phyloP scores from a whole-genome alignment of 148 eudicot species.

The Fagopyrum tataricum region DNA sequence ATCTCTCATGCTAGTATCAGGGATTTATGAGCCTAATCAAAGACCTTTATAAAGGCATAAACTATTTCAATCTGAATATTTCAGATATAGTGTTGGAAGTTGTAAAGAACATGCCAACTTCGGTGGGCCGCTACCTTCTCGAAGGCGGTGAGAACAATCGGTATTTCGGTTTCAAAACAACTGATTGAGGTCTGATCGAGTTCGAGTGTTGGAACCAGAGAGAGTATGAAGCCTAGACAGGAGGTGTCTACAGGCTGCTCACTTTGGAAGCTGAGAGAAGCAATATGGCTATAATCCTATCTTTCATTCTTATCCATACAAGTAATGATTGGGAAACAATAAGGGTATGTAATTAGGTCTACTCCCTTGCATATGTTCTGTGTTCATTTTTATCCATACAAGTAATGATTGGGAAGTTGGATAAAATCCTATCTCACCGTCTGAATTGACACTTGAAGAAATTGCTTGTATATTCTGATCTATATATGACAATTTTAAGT shows the following conservation, averaged over 20 bases:
- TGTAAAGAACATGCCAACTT: constrained; percentile 73
- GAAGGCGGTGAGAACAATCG: constrained; percentile 70
- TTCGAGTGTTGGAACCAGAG: constrained; percentile 80
- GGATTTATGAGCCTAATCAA: constrained; percentile 64
- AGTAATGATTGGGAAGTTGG: too few species aligned
- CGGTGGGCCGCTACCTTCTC: constrained; percentile 90
- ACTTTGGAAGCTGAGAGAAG: constrained; percentile 51
- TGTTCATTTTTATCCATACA: too few species aligned
- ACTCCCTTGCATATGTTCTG: too few species aligned
- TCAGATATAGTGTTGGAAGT: constrained; percentile 85
- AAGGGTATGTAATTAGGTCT: too few species aligned
- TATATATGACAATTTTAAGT: too few species aligned
- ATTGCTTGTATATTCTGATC: too few species aligned
- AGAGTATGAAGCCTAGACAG: constrained; percentile 84
- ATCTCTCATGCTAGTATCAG: constrained; percentile 71
- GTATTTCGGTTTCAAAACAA: constrained; percentile 77
- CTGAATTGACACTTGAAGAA: too few species aligned
- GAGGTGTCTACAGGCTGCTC: constrained; percentile 78
- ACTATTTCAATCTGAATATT: constrained; percentile 6
- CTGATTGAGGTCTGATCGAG: constrained; percentile 70
- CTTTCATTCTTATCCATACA: too few species aligned
- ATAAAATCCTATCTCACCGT: too few species aligned
- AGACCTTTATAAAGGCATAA: constrained; percentile 56
- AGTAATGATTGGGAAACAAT: too few species aligned
- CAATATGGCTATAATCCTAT: constrained; percentile 27